Conservation (phyloP, 225 moss, liverwort and hornwort species). For the Straminergon stramineum region DNA sequence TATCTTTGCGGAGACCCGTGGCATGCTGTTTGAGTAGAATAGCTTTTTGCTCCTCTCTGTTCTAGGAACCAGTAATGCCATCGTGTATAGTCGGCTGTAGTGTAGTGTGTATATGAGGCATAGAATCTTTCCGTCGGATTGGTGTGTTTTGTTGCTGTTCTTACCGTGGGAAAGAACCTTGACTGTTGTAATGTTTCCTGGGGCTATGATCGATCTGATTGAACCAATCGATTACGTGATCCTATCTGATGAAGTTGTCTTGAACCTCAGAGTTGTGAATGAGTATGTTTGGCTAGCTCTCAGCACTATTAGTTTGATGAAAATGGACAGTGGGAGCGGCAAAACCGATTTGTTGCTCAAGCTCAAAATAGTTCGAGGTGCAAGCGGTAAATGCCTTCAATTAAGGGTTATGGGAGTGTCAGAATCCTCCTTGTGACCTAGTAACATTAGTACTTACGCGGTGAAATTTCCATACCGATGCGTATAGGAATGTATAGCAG, state of each 20-base stretch:
- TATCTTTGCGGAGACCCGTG: neutral
- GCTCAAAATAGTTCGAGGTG: neutral
- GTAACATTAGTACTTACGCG: neutral
- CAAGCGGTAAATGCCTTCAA: neutral
- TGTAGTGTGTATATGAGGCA: neutral
- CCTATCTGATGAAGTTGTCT: neutral
- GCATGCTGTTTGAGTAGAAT: neutral
- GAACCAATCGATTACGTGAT: neutral
- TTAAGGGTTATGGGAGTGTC: neutral
- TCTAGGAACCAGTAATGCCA: neutral
- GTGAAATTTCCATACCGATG: neutral
- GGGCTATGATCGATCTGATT: neutral
- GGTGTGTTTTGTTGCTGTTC: neutral
- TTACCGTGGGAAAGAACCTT: neutral
- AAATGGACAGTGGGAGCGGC: neutral
- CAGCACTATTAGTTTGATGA: neutral
- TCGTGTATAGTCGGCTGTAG: neutral
- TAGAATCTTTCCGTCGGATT: neutral
- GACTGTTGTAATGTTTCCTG: neutral
- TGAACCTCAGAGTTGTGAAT: neutral
- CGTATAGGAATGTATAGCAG: neutral
- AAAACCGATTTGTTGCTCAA: neutral
- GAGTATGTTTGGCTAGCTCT: neutral
- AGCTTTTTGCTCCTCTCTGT: neutral
- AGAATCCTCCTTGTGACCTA: neutral